Evolutionary conservation across 2,329 filamentous ascomycete species (phyloP), one percentile per base, ranked within the genome.

Genomic region (Cladosporium velox): DNA sequence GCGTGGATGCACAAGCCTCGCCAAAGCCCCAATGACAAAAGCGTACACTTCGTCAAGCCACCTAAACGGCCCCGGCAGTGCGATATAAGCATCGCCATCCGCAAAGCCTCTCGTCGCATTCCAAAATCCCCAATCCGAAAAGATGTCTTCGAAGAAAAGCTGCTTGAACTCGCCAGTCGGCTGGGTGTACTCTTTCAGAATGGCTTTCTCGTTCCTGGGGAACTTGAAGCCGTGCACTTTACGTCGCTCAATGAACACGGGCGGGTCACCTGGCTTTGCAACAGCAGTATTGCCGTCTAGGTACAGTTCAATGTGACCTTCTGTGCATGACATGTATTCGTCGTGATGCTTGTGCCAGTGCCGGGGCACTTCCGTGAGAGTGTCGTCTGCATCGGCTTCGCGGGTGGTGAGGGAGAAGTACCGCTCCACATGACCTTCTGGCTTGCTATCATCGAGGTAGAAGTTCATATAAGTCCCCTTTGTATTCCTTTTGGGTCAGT

Each of bases 261-360:
- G 8, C 2, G 61, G 49, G 21, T 67, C 65, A 6, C 51, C 38
- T 3, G 67, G 59, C 26, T 44, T 58, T 15, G 67, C 59, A 2
- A 54, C 59, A 44, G 51, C 54, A 24, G 26, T 44, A 24, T 60
- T 57, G 49, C 65, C 68, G 11, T 68, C 63, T 44, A 70, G 51
- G 26, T 18, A 54, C 30, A 70, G 66, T 24, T 68, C 65, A 34
- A 70, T 64, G 8, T 64, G 58, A 51, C 68, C 68, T 32, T 61
- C 32, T 4, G 51, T 28, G 38, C 66, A 59, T n/a, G 62, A 21
- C 67, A 68, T 68, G 54, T 65, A 66, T 41, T 68, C 67, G 59
- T 68, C 67, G 26, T 68, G 67, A 38, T 68, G 49, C 51, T 68
- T 70, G 67, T 70, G 68, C 68, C 68, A 70, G 58, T 70, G 68